Conservation (phyloP, 352 stramenopile genomes). For the Phytopythium boreale region DNA sequence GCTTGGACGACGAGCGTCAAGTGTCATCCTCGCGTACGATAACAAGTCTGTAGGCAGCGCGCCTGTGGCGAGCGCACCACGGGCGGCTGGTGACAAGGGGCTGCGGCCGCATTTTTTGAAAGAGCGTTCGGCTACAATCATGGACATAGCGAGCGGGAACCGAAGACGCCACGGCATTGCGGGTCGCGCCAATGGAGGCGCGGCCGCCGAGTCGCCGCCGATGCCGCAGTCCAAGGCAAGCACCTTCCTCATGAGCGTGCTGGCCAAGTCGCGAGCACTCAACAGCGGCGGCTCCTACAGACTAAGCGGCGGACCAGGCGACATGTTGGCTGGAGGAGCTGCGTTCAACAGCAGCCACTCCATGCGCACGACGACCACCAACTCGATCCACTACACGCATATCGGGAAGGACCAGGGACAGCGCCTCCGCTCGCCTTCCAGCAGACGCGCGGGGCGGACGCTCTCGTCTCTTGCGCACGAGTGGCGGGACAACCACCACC, state of each 20-base stretch:
- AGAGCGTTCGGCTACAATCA: conserved; percentile 45
- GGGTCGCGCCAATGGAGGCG: too few relatives aligned
- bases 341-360: conserved; percentile 2
- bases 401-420: conserved; percentile 4
- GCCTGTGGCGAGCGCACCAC: not conserved
- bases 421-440: conserved; percentile 9
- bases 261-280: conserved; percentile 31
- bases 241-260: conserved; percentile 46
- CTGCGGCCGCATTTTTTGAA: conserved; percentile 49
- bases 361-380: conserved; percentile 5
- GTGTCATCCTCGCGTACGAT: not conserved
- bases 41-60: not conserved
- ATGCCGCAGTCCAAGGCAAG: conserved; percentile 53
- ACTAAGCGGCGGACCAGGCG: not conserved
- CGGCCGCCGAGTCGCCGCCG: conserved; percentile 5
- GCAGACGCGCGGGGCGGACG: not conserved
- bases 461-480: not conserved
- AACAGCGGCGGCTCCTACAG: not conserved
- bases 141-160: conserved; percentile 17
- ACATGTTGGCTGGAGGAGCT: not conserved
- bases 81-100: conserved; percentile 33
- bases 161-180: not conserved
- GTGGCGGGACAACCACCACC: not conserved
- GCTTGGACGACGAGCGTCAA: not conserved
- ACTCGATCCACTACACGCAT: conserved; percentile 20